Evolutionary conservation across 2,329 filamentous ascomycete species (phyloP), one percentile per base, ranked within the genome.

Genomic region (Trichoderma guizhouense): DNA sequence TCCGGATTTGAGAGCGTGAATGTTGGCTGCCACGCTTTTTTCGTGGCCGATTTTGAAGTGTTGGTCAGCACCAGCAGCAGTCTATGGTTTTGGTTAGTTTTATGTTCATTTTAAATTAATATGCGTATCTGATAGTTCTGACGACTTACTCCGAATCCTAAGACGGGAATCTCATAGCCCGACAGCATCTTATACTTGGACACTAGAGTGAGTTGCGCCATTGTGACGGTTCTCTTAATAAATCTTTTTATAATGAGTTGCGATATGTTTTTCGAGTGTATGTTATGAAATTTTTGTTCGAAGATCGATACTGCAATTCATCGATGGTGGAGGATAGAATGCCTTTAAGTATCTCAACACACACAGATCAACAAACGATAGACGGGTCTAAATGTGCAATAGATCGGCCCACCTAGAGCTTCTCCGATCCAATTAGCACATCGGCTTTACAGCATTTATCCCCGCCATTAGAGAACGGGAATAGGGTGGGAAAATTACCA

Each of bases 1-100:
- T 34, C 89, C 89, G 9, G 81, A 79, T 47, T 84, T 81, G 66
- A 92, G 81, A 1, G 90, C 92, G 58, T 71, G 70, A 7, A 62
- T 21, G 55, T 58, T 65, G n/a, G 70, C 63, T 8, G 36, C 36
- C 5, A 53, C 28, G 6, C 36, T 30, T 3, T 69, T 63, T 24
- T 57, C 69, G 24, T 57, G 28, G 1, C 60, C 61, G 5, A 66
- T 66, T 39, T 58, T 55, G 12, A 36, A 69, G 2, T 32, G n/a
- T 6, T 55, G 24, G 18, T 34, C 47, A 5, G 57, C 39, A 5
- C 34, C 39, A 12, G 67, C 67, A 5, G 66, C 67, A 11, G 67
- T 69, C 67, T 69, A 21, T 61, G n/a, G 8, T 32, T 0, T 18
- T 14, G 8, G 24, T 61, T 14, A 58, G 18, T 15, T 30, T 24